Percentiles rank a stretch among this genome's conserved stretches.
phyloP scores from a whole-genome alignment of 2,329 filamentous ascomycete genomes.

The Colletotrichum sp. region DNA sequence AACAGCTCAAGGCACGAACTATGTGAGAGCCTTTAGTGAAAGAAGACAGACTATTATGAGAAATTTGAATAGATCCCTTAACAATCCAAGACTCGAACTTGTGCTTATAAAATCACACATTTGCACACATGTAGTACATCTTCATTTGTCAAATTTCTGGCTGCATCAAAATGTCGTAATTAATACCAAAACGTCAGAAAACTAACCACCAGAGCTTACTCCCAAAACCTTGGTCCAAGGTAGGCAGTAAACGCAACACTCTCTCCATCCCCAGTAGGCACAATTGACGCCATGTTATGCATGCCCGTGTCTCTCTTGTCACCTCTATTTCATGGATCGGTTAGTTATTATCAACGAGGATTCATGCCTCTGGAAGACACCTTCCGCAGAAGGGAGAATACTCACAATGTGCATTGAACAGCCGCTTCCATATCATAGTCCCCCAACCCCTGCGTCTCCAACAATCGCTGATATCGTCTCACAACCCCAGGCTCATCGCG shows the following conservation, averaged over 20 bases:
- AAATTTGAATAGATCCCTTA: too few relatives aligned
- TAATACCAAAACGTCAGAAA: too few relatives aligned
- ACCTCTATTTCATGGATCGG: background rate
- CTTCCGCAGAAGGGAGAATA: background rate
- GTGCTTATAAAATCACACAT: too few relatives aligned
- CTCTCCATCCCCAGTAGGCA: background rate
- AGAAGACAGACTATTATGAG: too few relatives aligned
- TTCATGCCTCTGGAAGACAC: fast-evolving
- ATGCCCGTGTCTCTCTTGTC: background rate
- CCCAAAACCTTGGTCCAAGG: background rate
- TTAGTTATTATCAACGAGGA: background rate
- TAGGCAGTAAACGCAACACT: background rate
- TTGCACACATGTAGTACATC: too few relatives aligned
- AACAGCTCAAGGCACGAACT: too few relatives aligned
- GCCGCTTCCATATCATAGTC: background rate
- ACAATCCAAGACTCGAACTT: too few relatives aligned
- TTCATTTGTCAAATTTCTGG: fast-evolving
- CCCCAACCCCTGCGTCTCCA: background rate
- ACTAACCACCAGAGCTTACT: background rate
- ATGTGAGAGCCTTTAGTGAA: too few relatives aligned
- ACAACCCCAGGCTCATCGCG: background rate
- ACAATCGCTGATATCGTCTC: background rate
- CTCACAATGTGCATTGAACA: background rate
- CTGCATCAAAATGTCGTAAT: background rate
- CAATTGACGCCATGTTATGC: background rate